These are phyloP conservation scores for Metahyphopichia silvanorum DNA, from an alignment of 805 yeast species.

Conservation along the genomic window DNA sequence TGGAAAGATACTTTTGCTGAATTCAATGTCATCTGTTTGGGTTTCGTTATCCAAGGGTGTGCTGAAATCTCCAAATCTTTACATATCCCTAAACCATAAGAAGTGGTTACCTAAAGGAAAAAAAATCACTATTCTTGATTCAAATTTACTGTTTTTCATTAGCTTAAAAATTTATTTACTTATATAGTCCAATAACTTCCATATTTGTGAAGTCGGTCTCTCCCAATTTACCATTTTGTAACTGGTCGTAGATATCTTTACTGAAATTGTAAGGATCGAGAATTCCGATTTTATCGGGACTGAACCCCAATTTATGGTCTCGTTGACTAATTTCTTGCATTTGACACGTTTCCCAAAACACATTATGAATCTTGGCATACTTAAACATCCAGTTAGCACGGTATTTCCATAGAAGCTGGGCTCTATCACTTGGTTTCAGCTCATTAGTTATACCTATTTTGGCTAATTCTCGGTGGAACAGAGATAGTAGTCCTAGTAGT, in stretches of 20 bases:
- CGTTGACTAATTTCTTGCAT: slow-evolving; percentile 26
- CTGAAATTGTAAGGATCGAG: slow-evolving; percentile 37
- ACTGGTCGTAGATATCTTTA: slow-evolving; percentile 17
- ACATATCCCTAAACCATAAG: slow-evolving; percentile 81
- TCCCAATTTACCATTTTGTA: slow-evolving; percentile 25
- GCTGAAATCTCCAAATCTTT: slow-evolving; percentile 88
- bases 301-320: slow-evolving; percentile 21
- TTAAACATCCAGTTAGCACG: slow-evolving; percentile 14
- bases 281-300: slow-evolving; percentile 27
- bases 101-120: too few relatives aligned
- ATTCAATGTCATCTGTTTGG: slow-evolving; percentile 65
- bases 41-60: slow-evolving; percentile 79
- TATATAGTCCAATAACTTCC: slow-evolving; percentile 13
- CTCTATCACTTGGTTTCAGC: slow-evolving; percentile 8
- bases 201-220: slow-evolving; percentile 20
- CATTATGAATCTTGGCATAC: slow-evolving; percentile 24
- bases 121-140: too few relatives aligned
- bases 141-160: too few relatives aligned
- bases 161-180: too few relatives aligned
- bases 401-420: slow-evolving; percentile 13
- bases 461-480: slow-evolving; percentile 29
- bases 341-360: slow-evolving; percentile 38
- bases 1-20: slow-evolving; percentile 59
- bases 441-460: slow-evolving; percentile 22
- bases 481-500: slow-evolving; percentile 24